A percentile compares a stretch with the other conserved stretches of the same genome.
Evolutionary conservation across 2,329 filamentous ascomycete species (phyloP).

Genomic region (Phyllosticta ampelicida): DNA sequence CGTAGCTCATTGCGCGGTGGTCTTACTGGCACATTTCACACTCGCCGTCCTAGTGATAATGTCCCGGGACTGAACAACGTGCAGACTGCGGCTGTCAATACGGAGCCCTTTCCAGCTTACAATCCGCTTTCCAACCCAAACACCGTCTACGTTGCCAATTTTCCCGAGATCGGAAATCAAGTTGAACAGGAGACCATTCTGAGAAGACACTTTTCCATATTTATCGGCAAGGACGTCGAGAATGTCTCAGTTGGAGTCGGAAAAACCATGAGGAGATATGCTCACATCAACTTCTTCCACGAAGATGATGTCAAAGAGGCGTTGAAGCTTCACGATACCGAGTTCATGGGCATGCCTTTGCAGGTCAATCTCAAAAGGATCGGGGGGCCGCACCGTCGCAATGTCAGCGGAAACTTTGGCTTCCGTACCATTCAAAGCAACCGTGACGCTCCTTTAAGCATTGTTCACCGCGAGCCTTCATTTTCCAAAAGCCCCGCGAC

Average conservation of each 20-base stretch:
- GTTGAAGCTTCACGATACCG: background rate
- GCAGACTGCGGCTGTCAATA: background rate
- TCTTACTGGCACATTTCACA: background rate
- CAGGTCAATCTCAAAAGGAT: background rate
- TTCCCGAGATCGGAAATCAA: background rate
- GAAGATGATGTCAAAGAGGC: background rate
- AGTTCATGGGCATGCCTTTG: background rate
- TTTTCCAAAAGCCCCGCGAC: background rate
- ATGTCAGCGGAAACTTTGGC: background rate
- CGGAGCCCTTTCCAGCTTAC: constrained; percentile 4
- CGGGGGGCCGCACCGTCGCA: background rate
- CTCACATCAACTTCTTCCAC: background rate
- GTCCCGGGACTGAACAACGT: background rate
- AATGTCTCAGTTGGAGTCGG: background rate
- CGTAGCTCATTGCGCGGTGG: constrained; percentile 2
- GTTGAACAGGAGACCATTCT: background rate
- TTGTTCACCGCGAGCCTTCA: background rate
- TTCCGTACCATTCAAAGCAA: background rate
- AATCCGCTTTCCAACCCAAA: background rate
- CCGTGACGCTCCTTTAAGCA: background rate
- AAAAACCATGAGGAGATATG: background rate
- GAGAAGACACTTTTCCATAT: background rate
- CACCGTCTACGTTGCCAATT: constrained; percentile 1
- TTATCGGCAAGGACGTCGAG: background rate
- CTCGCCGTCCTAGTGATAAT: background rate